Conservation (phyloP, 2,329 filamentous ascomycete genomes). For the Ophiobolus disseminans region DNA sequence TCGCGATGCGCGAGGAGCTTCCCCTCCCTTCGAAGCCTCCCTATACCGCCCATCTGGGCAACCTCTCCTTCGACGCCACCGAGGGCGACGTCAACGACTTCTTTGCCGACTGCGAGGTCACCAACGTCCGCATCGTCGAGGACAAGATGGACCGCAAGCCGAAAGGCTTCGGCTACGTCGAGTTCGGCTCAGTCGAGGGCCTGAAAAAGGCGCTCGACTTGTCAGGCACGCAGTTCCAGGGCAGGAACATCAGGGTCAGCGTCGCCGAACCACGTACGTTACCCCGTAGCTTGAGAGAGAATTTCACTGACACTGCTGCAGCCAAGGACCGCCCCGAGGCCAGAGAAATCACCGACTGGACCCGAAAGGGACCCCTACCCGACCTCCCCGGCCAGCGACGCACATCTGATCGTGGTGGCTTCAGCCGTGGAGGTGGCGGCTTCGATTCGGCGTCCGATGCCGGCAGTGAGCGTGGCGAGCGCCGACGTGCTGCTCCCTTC, state of each 20-base stretch:
- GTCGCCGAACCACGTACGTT: slow-evolving; percentile 95
- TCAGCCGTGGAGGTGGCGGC: slow-evolving; percentile 51
- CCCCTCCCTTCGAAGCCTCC: slow-evolving; percentile 92
- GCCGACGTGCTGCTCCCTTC: slow-evolving; percentile 69
- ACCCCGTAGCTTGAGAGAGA: background rate
- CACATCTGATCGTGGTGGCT: slow-evolving; percentile 56
- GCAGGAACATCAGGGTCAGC: slow-evolving; percentile 89
- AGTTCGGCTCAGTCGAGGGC: slow-evolving; percentile 86
- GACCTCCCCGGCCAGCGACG: slow-evolving; percentile 69
- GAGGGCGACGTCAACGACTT: slow-evolving; percentile 83
- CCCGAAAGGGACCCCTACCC: slow-evolving; percentile 86
- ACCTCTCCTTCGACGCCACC: slow-evolving; percentile 93
- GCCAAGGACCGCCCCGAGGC: slow-evolving; percentile 85
- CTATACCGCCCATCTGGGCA: slow-evolving; percentile 94
- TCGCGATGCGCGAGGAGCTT: slow-evolving; percentile 70
- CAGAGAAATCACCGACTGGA: slow-evolving; percentile 89
- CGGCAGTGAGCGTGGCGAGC: slow-evolving; percentile 69
- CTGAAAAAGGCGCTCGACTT: slow-evolving; percentile 88
- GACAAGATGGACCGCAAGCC: slow-evolving; percentile 92
- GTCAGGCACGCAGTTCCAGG: slow-evolving; percentile 83
- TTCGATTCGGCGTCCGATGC: slow-evolving; percentile 61
- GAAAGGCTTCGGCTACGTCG: slow-evolving; percentile 98
- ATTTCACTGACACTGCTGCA: slow-evolving; percentile 51
- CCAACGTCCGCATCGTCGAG: slow-evolving; percentile 93
- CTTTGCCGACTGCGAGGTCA: slow-evolving; percentile 83